These are phyloP conservation scores for Microbotryomycetes sp. DNA, from an alignment of 1,284 basidiomycete species.

Conservation along the genomic window DNA sequence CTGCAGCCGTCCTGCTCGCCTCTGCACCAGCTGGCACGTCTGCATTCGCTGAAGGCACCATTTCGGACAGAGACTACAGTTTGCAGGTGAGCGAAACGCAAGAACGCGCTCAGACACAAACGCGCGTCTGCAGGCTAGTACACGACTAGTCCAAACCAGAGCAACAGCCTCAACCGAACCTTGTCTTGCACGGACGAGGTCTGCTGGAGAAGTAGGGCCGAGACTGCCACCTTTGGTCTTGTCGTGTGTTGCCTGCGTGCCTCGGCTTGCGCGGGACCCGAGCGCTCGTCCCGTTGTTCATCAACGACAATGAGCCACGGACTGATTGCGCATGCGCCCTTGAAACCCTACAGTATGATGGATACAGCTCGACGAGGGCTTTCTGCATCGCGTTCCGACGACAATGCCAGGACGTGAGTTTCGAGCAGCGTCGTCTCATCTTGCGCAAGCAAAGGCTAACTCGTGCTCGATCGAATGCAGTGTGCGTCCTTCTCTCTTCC, in stretches of 20 bases:
- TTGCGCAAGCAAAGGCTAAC: no score
- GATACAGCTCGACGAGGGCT: neutral
- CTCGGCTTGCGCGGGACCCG: no score
- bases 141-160: no score
- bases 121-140: no score
- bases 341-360: neutral
- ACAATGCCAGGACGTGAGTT: neutral
- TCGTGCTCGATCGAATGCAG: neutral
- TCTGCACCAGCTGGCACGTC: neutral
- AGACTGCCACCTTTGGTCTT: no score
- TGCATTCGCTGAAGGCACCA: neutral
- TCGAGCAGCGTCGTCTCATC: no score
- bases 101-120: no score
- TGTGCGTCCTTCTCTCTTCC: neutral
- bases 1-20: neutral
- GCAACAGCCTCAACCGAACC: no score
- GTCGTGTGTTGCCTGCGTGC: no score
- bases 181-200: no score
- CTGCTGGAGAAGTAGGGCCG: no score
- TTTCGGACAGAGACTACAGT: neutral
- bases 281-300: neutral
- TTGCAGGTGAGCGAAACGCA: neutral
- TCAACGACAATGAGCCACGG: neutral
- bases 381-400: constrained; percentile 2
- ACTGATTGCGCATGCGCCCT: no score